phyloP scores from a whole-genome alignment of 75 land plant genomes.

The Selaginella tamariscina region DNA sequence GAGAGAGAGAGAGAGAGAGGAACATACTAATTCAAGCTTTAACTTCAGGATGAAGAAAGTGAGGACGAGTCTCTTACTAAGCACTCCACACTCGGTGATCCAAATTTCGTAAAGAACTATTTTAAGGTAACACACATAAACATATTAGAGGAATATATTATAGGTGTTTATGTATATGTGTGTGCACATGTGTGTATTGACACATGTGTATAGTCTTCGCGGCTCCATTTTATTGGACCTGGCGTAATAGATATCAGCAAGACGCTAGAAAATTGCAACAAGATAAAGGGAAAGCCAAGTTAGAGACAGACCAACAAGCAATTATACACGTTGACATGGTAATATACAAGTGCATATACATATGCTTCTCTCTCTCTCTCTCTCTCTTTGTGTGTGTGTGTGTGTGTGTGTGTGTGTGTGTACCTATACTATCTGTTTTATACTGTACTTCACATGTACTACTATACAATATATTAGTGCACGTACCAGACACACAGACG shows the following conservation, averaged over 20 bases:
- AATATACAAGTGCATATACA: constrained; percentile 4
- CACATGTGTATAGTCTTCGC: constrained; percentile 46
- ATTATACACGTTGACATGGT: constrained; percentile 94
- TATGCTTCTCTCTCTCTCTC: no score
- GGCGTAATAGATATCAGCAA: constrained; percentile 82
- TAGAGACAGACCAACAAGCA: background rate
- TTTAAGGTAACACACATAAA: constrained; percentile 45
- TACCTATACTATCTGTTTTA: no score
- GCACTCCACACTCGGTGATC: constrained; percentile 65
- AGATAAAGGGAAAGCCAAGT: constrained; percentile 7
- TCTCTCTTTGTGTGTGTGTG: no score
- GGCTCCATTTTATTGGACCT: constrained; percentile 97
- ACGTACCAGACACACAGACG: no score
- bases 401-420: no score
- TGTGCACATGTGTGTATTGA: constrained; percentile 2
- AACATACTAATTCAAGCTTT: no score
- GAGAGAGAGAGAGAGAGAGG: background rate
- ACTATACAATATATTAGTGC: no score
- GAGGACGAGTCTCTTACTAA: background rate
- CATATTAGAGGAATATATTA: background rate
- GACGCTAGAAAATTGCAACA: constrained; percentile 29
- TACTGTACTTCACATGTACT: no score
- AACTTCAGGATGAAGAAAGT: background rate
- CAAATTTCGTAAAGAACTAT: constrained; percentile 85
- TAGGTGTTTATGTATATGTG: background rate